Conservation (phyloP, 768 basidiomycete genomes). For the Pluteus cervinus region DNA sequence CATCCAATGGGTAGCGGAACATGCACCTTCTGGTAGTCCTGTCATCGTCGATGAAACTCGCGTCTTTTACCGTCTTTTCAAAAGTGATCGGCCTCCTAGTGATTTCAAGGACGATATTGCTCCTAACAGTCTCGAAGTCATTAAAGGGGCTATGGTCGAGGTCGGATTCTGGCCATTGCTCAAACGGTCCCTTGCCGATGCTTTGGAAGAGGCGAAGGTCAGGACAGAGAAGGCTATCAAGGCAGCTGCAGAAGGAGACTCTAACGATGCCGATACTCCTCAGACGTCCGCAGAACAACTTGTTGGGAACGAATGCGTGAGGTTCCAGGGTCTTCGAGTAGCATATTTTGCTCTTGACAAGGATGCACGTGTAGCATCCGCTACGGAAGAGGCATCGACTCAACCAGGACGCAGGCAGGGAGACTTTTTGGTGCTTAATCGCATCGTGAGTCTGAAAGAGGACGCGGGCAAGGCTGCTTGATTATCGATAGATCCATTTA, state of each 20-base stretch:
- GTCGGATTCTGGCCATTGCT: conserved; percentile 85
- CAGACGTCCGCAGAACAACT: conserved; percentile 73
- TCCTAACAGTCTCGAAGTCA: conserved; percentile 72
- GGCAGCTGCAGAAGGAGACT: conserved; percentile 22
- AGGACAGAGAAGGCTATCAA: conserved; percentile 58
- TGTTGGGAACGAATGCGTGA: conserved; percentile 84
- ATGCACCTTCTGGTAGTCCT: conserved; percentile 70
- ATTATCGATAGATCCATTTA: conserved; percentile 1
- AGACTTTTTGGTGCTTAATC: conserved; percentile 82
- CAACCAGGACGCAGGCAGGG: conserved; percentile 48
- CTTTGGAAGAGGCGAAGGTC: conserved; percentile 55
- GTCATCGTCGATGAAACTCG: conserved; percentile 85
- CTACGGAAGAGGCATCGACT: conserved; percentile 47
- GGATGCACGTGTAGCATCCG: conserved; percentile 63
- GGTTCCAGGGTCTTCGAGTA: conserved; percentile 95
- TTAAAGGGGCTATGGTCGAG: conserved; percentile 81
- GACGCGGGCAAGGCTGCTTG: conserved; percentile 69
- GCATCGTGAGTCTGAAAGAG: conserved; percentile 92
- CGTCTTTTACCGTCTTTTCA: conserved; percentile 91
- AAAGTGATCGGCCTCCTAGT: conserved; percentile 82
- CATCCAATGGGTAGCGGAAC: conserved; percentile 96
- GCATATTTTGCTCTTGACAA: conserved; percentile 94
- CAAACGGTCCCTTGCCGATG: conserved; percentile 57
- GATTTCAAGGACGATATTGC: conserved; percentile 84
- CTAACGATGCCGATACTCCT: conserved; percentile 50